phyloP scores from a whole-genome alignment of 768 basidiomycete species.

The Russula foetens region DNA sequence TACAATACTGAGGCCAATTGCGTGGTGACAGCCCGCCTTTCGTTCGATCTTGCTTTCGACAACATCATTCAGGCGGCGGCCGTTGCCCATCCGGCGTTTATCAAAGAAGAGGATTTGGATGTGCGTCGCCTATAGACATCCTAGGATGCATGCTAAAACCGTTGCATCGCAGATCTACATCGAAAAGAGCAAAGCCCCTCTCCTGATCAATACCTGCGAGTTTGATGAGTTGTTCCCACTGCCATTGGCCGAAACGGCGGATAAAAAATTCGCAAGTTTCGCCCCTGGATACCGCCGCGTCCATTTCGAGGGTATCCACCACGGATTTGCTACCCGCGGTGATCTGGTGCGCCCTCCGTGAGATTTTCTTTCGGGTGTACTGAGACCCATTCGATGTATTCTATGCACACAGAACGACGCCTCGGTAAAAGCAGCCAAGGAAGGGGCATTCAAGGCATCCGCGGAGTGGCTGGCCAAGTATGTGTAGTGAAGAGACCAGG shows the following conservation, averaged over 20 bases:
- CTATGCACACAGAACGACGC: constrained; percentile 22
- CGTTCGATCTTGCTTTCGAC: constrained; percentile 35
- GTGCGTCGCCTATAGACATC: constrained; percentile 16
- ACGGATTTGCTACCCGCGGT: constrained; percentile 40
- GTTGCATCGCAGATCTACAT: constrained; percentile 26
- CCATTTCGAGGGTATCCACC: constrained; percentile 32
- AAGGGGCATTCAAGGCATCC: constrained; percentile 33
- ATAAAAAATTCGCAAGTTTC: constrained; percentile 33
- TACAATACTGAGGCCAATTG: background rate
- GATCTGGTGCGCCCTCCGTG: constrained; percentile 21
- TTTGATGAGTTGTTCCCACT: constrained; percentile 28
- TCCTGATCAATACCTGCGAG: constrained; percentile 37
- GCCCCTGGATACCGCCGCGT: constrained; percentile 31
- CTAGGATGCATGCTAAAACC: background rate
- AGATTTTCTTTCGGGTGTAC: background rate
- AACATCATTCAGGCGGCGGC: constrained; percentile 32
- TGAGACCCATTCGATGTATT: constrained; percentile 7
- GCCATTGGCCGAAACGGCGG: constrained; percentile 28
- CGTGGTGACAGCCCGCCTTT: constrained; percentile 3
- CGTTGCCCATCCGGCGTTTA: constrained; percentile 40
- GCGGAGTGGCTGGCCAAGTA: constrained; percentile 32
- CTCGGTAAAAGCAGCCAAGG: constrained; percentile 31
- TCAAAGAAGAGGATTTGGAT: constrained; percentile 34
- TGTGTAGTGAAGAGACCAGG: constrained; percentile 12
- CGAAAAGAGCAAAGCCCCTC: constrained; percentile 30